Base-by-base conservation (phyloP, 2,329 filamentous ascomycete species). In the Penicillium hordei region DNA sequence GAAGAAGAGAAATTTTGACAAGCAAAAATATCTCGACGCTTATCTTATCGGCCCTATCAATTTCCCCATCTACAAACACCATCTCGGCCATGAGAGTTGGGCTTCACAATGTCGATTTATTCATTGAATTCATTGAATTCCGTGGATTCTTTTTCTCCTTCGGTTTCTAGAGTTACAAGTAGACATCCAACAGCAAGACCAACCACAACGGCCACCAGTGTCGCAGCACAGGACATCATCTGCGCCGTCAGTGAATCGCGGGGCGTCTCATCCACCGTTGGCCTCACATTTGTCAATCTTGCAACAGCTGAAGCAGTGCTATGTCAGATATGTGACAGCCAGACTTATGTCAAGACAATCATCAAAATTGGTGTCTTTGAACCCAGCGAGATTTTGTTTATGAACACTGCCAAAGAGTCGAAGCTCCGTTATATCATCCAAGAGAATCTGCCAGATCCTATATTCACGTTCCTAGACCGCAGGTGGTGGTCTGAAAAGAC, bases 261-360 rank as follows among this genome's bases (percentile, higher is more conserved):
- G n/a, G 91, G 91, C 5, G 84, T 96, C 5, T 88, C 90, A 23
- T 91, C 92, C 0, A 89, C 87, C 0, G 88, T 97, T 2, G 93
- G 93, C 0, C 80, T 96, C 40, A 90, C 91, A 3, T 93, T 97
- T 69, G 81, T 97, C 69, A 95, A 97, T 68, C 81, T 95, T 3
- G 88, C 90, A 42, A 93, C 90, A 2, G 90, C 89, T 39, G 91
- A 96, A 75, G 90, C 86, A 17, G 86, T 92, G 29, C 82, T 97
- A 39, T 95, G 91, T 69, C 91, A 97, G 69, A 93, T 97, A 62
- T 92, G 89, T 69, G 93, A 97, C 73, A 95, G 88, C 56, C 92
- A 96, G 71, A 95, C 92, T 34, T 97, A 96, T 71, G 87, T 92
- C 57, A 88, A 88, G 69, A 96, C 92, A 0, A 81, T 96, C 31